phyloP scores from a whole-genome alignment of 768 basidiomycete species.

The Cubamyces lactineus region DNA sequence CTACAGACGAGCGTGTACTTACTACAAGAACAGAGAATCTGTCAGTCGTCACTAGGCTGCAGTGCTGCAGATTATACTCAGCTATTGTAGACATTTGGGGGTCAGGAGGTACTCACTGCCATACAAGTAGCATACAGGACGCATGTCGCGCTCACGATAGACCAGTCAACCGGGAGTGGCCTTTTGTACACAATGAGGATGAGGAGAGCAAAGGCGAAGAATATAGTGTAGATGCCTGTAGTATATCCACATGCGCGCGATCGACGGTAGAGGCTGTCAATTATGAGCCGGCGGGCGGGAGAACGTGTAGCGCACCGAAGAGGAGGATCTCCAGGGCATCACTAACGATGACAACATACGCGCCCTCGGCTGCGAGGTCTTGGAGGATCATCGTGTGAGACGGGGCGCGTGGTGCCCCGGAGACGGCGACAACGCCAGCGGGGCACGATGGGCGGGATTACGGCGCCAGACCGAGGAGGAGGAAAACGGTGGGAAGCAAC shows the following conservation, averaged over 20 bases:
- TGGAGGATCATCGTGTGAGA: constrained; percentile 11
- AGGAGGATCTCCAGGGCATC: constrained; percentile 19
- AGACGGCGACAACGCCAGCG: background rate
- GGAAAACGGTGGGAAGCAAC: background rate
- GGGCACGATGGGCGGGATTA: background rate
- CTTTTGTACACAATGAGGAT: constrained; percentile 13
- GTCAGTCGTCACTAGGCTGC: constrained; percentile 15
- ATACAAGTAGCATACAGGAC: constrained; percentile 9
- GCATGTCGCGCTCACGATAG: background rate
- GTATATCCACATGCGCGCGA: background rate
- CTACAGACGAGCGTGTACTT: background rate
- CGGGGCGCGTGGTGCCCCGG: background rate
- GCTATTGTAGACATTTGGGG: background rate
- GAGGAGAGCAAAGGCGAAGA: constrained; percentile 20
- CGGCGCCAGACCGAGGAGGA: background rate
- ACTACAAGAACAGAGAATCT: constrained; percentile 14
- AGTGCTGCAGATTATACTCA: constrained; percentile 6
- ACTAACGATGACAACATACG: constrained; percentile 22
- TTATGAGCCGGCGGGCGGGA: background rate
- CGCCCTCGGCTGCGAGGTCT: constrained; percentile 8
- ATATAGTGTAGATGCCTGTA: constrained; percentile 17
- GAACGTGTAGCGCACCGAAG: constrained; percentile 6
- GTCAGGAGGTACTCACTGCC: background rate
- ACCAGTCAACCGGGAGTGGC: constrained; percentile 17
- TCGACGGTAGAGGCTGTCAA: background rate